These are phyloP conservation scores for Salmacisia buchloeana DNA, from an alignment of 1,284 basidiomycete species.

Conservation along the genomic window DNA sequence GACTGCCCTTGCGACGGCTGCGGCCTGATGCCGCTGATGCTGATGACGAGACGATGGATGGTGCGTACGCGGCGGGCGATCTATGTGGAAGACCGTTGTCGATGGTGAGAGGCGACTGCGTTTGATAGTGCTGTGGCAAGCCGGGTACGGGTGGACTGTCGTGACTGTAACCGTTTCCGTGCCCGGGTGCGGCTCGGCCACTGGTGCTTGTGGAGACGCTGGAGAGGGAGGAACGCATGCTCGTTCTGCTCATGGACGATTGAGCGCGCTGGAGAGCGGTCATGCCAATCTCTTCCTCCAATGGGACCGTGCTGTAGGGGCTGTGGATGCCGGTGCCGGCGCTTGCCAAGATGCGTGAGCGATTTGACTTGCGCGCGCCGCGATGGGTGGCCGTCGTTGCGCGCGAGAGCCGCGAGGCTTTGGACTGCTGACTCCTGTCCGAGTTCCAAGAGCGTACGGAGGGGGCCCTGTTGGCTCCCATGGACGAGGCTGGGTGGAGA, in stretches of 20 bases:
- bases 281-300: not conserved
- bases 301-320: not conserved
- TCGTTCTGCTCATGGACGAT: not conserved
- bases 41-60: not conserved
- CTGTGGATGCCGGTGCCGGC: not conserved
- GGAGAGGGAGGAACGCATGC: not conserved
- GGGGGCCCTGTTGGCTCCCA: not conserved
- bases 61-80: not conserved
- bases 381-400: not conserved
- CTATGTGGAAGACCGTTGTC: not conserved
- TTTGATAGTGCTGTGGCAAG: not conserved
- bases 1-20: not conserved
- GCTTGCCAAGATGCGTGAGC: not conserved
- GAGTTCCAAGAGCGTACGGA: not conserved
- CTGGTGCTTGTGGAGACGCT: not conserved
- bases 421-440: not conserved
- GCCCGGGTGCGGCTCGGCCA: not conserved
- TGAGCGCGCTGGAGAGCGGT: constrained; percentile 1
- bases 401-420: not conserved
- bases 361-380: not conserved
- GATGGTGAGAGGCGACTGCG: not conserved
- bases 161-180: too few relatives aligned
- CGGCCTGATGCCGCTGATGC: not conserved
- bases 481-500: not conserved
- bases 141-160: constrained; percentile 5